Percentiles rank a stretch among this genome's conserved stretches.
Evolutionary conservation across 345 rosid genomes (phyloP).

Genomic region (Euclidium syriacum): DNA sequence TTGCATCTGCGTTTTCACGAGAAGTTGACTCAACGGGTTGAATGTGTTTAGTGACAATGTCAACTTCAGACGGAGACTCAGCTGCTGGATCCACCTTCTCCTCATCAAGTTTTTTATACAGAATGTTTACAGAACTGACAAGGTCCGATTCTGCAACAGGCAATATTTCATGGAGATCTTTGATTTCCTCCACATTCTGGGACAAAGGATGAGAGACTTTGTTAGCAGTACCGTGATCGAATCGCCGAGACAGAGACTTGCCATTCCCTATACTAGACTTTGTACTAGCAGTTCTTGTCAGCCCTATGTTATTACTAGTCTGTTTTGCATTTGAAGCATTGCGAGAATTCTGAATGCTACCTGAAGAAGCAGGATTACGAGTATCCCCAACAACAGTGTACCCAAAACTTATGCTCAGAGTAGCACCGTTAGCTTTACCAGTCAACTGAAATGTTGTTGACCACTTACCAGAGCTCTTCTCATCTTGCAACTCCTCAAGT

Average conservation of each 20-base stretch:
- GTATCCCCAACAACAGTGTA: slow-evolving; percentile 63
- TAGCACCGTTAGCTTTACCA: slow-evolving; percentile 73
- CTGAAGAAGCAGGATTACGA: slow-evolving; percentile 32
- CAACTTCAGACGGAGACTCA: slow-evolving; percentile 38
- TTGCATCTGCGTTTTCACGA: slow-evolving; percentile 30
- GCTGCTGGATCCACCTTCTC: slow-evolving; percentile 40
- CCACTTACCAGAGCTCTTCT: slow-evolving; percentile 89
- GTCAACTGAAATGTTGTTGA: slow-evolving; percentile 82
- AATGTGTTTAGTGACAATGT: slow-evolving; percentile 31
- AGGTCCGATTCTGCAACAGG: slow-evolving; percentile 48
- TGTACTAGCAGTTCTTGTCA: slow-evolving; percentile 27
- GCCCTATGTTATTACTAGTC: slow-evolving; percentile 26
- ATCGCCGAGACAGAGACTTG: slow-evolving; percentile 31
- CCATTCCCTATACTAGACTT: slow-evolving; percentile 38
- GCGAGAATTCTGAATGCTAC: slow-evolving; percentile 33
- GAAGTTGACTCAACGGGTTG: slow-evolving; percentile 34
- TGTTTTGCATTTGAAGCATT: slow-evolving; percentile 36
- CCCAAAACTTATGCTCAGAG: slow-evolving; percentile 75
- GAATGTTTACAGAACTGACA: slow-evolving; percentile 30
- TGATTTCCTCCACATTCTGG: slow-evolving; percentile 45
- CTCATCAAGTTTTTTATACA: slow-evolving; percentile 48
- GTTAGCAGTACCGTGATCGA: slow-evolving; percentile 39
- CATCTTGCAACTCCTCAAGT: slow-evolving; percentile 87
- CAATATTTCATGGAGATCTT: slow-evolving; percentile 78
- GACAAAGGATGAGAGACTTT: slow-evolving; percentile 28